phyloP scores from a whole-genome alignment of 2,329 filamentous ascomycete species.

The Chaetomiaceae sp. region DNA sequence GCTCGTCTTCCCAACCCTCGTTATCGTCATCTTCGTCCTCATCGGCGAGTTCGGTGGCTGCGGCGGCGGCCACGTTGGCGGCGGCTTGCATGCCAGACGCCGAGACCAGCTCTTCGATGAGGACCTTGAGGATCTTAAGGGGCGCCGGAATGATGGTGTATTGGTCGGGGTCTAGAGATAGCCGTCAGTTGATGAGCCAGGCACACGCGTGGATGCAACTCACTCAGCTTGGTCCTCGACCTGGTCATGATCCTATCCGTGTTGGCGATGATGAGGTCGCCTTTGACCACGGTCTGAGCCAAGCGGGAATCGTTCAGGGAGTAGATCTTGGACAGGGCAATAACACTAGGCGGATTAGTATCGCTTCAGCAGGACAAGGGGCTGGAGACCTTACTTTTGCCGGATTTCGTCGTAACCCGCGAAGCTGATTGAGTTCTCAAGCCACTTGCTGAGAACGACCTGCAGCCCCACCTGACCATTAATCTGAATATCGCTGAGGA shows the following conservation, averaged over 20 bases:
- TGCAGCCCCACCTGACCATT: conserved; percentile 76
- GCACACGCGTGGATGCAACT: conserved; percentile 23
- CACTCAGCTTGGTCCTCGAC: conserved; percentile 79
- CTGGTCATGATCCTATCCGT: conserved; percentile 89
- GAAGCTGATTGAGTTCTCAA: conserved; percentile 95
- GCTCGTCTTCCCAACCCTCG: conserved; percentile 86
- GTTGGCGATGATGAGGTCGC: conserved; percentile 77
- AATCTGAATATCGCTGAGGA: conserved; percentile 80
- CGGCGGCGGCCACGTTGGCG: conserved; percentile 58
- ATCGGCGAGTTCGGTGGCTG: conserved; percentile 50
- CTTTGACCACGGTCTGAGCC: conserved; percentile 77
- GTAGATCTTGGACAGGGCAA: conserved; percentile 88
- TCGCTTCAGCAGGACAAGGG: conserved; percentile 12
- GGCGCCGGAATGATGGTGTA: conserved; percentile 84
- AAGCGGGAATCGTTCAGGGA: conserved; percentile 79
- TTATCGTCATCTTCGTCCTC: conserved; percentile 67
- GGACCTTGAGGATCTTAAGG: conserved; percentile 92
- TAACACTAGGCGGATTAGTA: conserved; percentile 58
- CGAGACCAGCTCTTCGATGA: conserved; percentile 85
- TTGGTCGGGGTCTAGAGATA: conserved; percentile 68
- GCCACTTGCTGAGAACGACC: conserved; percentile 88
- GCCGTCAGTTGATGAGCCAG: conserved; percentile 7
- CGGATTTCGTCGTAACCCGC: conserved; percentile 97
- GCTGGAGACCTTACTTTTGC: conserved; percentile 65
- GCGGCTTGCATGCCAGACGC: conserved; percentile 64